Base-by-base conservation (phyloP, 2,329 filamentous ascomycete species). In the Daldinia sp. region DNA sequence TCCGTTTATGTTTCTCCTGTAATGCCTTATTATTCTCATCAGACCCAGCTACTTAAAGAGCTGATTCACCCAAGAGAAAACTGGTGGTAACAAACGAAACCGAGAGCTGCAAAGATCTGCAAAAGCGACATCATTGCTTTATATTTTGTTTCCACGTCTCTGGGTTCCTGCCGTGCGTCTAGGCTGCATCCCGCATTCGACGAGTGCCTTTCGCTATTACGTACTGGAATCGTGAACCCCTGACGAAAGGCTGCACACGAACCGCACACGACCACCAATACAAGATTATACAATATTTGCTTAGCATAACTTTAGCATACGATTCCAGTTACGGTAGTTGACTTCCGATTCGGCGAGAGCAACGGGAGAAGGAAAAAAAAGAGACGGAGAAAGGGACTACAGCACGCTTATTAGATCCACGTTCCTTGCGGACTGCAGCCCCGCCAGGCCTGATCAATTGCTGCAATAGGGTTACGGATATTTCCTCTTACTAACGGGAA, bases 161-260 rank as follows among this genome's bases (percentile, higher is more conserved):
- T 65, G 69, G 69, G 63, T 63, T 29, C 65, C 48, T 66, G 66
- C 62, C 61, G 66, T 70, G 66, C 68, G 53, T 67, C 53, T 58
- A 30, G 56, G 21, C 58, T 64, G 66, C 66, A 68, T 68, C 47
- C 59, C 57, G 58, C 63, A 39, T 63, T 67, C 47, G 54, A 68
- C 56, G 30, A 60, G 41, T 4, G 60, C 32, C 54, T 15, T 13
- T 49, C 55, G 64, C 61, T 70, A 51, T 72, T 73, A 73, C 71
- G 71, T 73, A 73, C 70, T 19, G 70, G 59, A 71, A 72, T 69
- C 63, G 47, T 58, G 50, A 39, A 64, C 61, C 65, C 65, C 66
- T 67, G 65, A 51, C 21, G 50, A 57, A 49, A 29, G 51, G n/a
- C n/a, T n/a, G n/a, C n/a, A n/a, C n/a, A n/a, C n/a, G n/a, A n/a